Evolutionary conservation across 352 stramenopile species (phyloP).

Genomic region (Bremia lactucae): DNA sequence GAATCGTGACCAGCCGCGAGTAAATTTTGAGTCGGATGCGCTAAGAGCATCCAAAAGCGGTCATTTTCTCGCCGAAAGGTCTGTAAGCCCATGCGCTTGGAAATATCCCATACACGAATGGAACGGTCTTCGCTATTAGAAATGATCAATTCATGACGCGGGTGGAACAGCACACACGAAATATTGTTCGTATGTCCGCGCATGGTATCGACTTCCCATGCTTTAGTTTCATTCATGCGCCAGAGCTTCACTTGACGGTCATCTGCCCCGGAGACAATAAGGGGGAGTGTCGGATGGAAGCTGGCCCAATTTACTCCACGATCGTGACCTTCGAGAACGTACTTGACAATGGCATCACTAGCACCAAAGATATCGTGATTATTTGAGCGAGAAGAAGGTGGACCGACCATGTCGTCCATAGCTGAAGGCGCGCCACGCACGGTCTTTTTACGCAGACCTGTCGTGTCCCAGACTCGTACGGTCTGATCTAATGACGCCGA

Average conservation of each 20-base stretch:
- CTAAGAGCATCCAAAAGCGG: constrained; percentile 97
- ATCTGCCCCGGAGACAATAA: constrained; percentile 97
- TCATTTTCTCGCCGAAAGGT: constrained; percentile 98
- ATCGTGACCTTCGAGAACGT: constrained; percentile 99
- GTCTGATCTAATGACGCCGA: constrained; percentile 98
- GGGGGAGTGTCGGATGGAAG: constrained; percentile 97
- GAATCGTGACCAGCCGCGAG: constrained; percentile 97
- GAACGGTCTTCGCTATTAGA: constrained; percentile 98
- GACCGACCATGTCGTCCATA: constrained; percentile 60
- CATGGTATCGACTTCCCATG: constrained; percentile 99
- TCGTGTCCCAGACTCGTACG: constrained; percentile 98
- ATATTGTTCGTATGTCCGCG: constrained; percentile 99
- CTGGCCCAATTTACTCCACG: constrained; percentile 99
- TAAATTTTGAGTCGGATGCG: constrained; percentile 95
- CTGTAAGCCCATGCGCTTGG: constrained; percentile 97
- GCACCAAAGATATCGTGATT: constrained; percentile 97
- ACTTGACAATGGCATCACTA: constrained; percentile 99
- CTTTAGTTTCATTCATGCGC: constrained; percentile 99
- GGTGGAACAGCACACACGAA: constrained; percentile 98
- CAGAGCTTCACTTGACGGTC: constrained; percentile 99
- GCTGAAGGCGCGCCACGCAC: constrained; percentile 82
- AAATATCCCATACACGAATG: constrained; percentile 99
- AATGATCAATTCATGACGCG: constrained; percentile 97
- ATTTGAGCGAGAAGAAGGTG: constrained; percentile 35
- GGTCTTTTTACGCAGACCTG: constrained; percentile 97